Evolutionary conservation across 352 stramenopile genomes (phyloP).

Genomic region (Phytophthora tubulina): DNA sequence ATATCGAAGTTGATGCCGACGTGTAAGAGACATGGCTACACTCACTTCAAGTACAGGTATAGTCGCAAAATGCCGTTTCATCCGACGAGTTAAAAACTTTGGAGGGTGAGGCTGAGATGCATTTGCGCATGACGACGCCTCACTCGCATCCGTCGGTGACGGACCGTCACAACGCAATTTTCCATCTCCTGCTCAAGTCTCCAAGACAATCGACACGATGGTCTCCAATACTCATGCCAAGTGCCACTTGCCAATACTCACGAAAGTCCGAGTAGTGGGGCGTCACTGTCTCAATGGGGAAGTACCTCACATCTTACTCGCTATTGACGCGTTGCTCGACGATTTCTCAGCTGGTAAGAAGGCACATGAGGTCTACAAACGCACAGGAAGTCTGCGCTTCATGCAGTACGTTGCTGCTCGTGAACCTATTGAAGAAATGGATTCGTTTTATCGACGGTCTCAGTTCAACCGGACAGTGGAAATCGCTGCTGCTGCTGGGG

Average conservation of each 20-base stretch:
- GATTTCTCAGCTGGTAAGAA: constrained; percentile 32
- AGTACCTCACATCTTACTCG: constrained; percentile 32
- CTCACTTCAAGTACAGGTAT: constrained; percentile 26
- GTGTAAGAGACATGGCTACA: constrained; percentile 19
- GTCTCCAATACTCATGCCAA: constrained; percentile 11
- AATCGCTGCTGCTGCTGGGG: constrained; percentile 25
- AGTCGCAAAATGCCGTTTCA: neutral
- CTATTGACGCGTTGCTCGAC: constrained; percentile 36
- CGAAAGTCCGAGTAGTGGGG: constrained; percentile 24
- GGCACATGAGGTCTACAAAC: constrained; percentile 33
- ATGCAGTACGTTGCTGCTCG: constrained; percentile 45
- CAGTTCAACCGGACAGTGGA: constrained; percentile 37
- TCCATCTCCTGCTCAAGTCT: constrained; percentile 18
- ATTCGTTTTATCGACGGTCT: constrained; percentile 38
- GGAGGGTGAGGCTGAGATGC: constrained; percentile 21
- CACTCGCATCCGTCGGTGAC: neutral
- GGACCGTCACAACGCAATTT: constrained; percentile 35
- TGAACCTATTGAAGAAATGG: constrained; percentile 25
- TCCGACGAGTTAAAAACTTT: constrained; percentile 9
- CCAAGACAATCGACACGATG: constrained; percentile 17
- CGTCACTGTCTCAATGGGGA: constrained; percentile 28
- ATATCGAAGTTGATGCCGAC: constrained; percentile 14
- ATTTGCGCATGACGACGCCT: neutral
- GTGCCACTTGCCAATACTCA: constrained; percentile 33
- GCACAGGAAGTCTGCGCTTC: constrained; percentile 30